phyloP scores from a whole-genome alignment of 108 stramenopile genomes.

The Asterionellopsis glacialis region DNA sequence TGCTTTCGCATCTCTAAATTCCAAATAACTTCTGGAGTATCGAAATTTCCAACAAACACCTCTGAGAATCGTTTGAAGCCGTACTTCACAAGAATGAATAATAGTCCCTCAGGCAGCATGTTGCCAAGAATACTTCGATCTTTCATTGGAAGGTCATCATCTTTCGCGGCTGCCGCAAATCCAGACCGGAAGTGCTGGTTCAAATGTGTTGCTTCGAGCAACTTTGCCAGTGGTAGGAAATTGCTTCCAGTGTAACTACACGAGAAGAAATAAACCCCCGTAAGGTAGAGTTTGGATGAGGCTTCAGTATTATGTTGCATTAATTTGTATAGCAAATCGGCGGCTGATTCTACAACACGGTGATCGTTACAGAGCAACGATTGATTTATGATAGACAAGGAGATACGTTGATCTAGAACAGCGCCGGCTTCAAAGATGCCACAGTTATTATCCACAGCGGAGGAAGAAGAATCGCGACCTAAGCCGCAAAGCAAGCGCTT shows the following conservation, averaged over 20 bases:
- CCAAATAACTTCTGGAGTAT: constrained; percentile 88
- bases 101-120: constrained; percentile 66
- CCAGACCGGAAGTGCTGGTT: constrained; percentile 64
- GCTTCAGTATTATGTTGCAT: constrained; percentile 64
- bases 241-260: constrained; percentile 63
- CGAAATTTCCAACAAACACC: constrained; percentile 55
- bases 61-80: constrained; percentile 60
- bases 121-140: constrained; percentile 63
- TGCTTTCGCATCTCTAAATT: constrained; percentile 67
- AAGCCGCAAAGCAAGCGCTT: constrained; percentile 65
- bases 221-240: constrained; percentile 40
- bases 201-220: constrained; percentile 58
- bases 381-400: constrained; percentile 53
- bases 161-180: constrained; percentile 59
- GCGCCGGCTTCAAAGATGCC: constrained; percentile 7
- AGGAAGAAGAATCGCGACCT: constrained; percentile 17
- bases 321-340: constrained; percentile 47
- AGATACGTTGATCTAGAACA: constrained; percentile 7
- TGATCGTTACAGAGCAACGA: constrained; percentile 58
- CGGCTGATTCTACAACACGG: constrained; percentile 52
- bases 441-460: neutral
- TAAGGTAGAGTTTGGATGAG: constrained; percentile 66
- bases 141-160: constrained; percentile 38
- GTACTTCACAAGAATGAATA: constrained; percentile 65
- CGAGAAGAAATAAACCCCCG: constrained; percentile 71